Evolutionary conservation across 352 stramenopile species (phyloP).

Genomic region (Pythium guiyangense): DNA sequence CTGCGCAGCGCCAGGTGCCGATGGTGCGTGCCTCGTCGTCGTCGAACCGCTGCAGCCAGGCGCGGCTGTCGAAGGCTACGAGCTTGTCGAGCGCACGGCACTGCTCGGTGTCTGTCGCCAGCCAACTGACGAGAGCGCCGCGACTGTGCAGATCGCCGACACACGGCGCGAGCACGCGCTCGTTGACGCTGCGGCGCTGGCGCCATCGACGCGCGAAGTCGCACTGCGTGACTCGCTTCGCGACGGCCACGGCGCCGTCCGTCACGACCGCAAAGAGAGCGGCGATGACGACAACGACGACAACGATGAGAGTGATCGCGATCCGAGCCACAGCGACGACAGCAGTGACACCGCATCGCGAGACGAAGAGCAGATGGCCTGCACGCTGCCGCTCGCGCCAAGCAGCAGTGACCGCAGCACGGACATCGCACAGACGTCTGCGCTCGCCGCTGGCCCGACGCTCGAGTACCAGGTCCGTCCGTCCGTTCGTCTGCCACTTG

Average conservation of each 20-base stretch:
- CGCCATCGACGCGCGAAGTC: too few relatives aligned
- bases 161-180: too few relatives aligned
- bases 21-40: constrained; percentile 25
- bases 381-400: constrained; percentile 14
- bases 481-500: background rate
- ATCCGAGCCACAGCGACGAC: background rate
- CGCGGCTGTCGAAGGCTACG: constrained; percentile 52
- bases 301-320: background rate
- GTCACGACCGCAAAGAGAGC: background rate
- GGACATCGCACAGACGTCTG: constrained; percentile 3
- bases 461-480: constrained; percentile 60
- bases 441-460: constrained; percentile 38
- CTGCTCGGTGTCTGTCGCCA: constrained; percentile 65
- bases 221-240: too few relatives aligned
- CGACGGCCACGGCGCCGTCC: too few relatives aligned
- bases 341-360: background rate
- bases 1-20: constrained; percentile 6
- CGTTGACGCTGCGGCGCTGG: too few relatives aligned
- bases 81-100: constrained; percentile 65
- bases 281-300: background rate
- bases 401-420: constrained; percentile 6
- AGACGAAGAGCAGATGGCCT: background rate
- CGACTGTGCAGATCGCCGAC: constrained; percentile 1
- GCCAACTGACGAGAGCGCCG: constrained; percentile 1
- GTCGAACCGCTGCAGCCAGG: constrained; percentile 33